A percentile compares a stretch with the other conserved stretches of the same genome.
phyloP scores from a whole-genome alignment of 2,329 filamentous ascomycete species.

The Penicillium sp. region DNA sequence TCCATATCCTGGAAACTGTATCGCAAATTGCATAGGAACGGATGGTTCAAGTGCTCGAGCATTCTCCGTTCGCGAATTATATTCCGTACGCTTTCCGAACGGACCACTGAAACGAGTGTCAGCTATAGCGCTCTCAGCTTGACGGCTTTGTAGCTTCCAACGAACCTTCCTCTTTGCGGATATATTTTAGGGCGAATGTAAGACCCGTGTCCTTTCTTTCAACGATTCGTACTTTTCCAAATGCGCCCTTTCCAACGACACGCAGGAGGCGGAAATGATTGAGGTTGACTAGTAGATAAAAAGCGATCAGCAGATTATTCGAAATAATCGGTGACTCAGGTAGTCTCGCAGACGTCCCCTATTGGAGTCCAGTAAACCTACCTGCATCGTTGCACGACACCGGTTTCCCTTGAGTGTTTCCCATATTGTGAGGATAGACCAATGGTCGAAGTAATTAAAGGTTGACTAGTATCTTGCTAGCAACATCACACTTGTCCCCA shows the following conservation, averaged over 20 bases:
- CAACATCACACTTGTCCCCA: slow-evolving; percentile 26
- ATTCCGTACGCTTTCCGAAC: slow-evolving; percentile 95
- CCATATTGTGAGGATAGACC: slow-evolving; percentile 60
- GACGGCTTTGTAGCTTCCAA: not conserved
- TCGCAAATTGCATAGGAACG: slow-evolving; percentile 95
- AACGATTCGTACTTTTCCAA: slow-evolving; percentile 98
- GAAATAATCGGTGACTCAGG: not conserved
- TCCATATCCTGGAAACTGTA: slow-evolving; percentile 99
- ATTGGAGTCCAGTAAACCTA: slow-evolving; percentile 50
- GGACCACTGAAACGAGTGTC: slow-evolving; percentile 67
- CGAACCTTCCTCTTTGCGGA: slow-evolving; percentile 90
- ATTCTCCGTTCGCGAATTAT: slow-evolving; percentile 97
- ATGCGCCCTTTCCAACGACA: slow-evolving; percentile 95
- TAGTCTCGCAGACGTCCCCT: not conserved
- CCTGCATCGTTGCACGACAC: slow-evolving; percentile 91
- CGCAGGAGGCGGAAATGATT: slow-evolving; percentile 95
- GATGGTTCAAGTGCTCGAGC: slow-evolving; percentile 96
- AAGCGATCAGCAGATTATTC: slow-evolving; percentile 21
- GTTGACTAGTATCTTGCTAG: slow-evolving; percentile 19
- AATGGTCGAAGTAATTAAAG: slow-evolving; percentile 18
- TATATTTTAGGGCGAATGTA: slow-evolving; percentile 96
- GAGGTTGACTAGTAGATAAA: slow-evolving; percentile 69
- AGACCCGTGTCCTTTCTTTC: slow-evolving; percentile 93
- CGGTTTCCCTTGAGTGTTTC: slow-evolving; percentile 92
- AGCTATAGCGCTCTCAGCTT: not conserved